Evolutionary conservation across 495 filamentous ascomycete genomes (phyloP).

Genomic region (Penicillium desertorum): DNA sequence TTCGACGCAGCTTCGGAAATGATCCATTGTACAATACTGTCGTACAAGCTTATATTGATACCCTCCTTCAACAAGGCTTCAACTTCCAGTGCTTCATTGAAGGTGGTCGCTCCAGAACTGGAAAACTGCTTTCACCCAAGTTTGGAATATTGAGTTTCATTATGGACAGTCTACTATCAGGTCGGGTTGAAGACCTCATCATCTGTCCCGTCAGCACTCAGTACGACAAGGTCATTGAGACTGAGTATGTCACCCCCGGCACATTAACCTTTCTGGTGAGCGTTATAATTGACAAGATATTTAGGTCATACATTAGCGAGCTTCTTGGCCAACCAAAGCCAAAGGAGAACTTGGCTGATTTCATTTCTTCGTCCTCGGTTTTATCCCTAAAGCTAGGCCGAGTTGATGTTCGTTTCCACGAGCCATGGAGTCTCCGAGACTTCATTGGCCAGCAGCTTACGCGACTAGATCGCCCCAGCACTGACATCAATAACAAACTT

Average conservation of each 20-base stretch:
- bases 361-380: constrained; percentile 84
- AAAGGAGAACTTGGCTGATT: constrained; percentile 87
- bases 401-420: constrained; percentile 92
- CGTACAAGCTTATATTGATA: constrained; percentile 95
- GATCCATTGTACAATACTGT: constrained; percentile 86
- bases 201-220: constrained; percentile 95
- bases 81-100: constrained; percentile 98
- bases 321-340: constrained; percentile 90
- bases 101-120: constrained; percentile 86
- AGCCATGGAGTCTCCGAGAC: constrained; percentile 83
- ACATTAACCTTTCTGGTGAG: neutral
- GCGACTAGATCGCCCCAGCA: constrained; percentile 36
- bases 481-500: constrained; percentile 39
- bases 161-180: constrained; percentile 81
- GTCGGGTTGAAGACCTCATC: constrained; percentile 85
- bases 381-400: constrained; percentile 84
- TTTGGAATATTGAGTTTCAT: constrained; percentile 96
- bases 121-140: constrained; percentile 89
- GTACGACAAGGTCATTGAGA: constrained; percentile 98
- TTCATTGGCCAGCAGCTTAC: constrained; percentile 76
- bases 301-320: constrained; percentile 83
- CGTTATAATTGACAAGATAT: constrained; percentile 15
- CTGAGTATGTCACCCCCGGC: constrained; percentile 55
- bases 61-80: constrained; percentile 81
- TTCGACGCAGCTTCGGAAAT: constrained; percentile 87